Conservation (phyloP, 1,284 basidiomycete species). For the Ustilago curta region DNA sequence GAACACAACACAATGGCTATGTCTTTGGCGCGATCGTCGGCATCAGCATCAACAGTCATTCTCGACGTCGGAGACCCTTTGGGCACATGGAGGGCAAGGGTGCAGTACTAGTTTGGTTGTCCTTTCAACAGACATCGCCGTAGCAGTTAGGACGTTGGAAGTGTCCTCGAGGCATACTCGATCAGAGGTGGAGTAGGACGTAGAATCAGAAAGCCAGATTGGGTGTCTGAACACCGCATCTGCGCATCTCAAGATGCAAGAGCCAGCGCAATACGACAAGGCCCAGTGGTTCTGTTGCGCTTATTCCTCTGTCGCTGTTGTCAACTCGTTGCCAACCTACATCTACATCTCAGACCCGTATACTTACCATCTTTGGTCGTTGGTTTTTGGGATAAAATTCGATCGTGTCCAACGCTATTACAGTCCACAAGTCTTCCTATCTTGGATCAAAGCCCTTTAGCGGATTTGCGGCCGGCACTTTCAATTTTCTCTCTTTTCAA, state of each 20-base stretch:
- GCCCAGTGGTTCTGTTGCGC: neutral
- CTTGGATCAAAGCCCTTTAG: slow-evolving; percentile 66
- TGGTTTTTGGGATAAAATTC: slow-evolving; percentile 43
- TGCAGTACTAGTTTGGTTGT: neutral
- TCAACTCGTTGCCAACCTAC: neutral
- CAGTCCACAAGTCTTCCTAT: slow-evolving; percentile 83
- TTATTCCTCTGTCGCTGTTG: slow-evolving; percentile 2
- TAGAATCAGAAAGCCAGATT: no score
- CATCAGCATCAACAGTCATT: slow-evolving; percentile 2
- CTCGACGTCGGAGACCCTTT: neutral
- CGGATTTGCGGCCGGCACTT: slow-evolving; percentile 68
- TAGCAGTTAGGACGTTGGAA: no score
- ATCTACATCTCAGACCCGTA: neutral
- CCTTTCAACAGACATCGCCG: no score
- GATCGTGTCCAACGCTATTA: slow-evolving; percentile 27
- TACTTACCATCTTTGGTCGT: slow-evolving; percentile 37
- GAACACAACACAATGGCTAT: neutral
- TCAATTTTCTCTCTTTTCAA: slow-evolving; percentile 13
- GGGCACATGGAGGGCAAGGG: neutral
- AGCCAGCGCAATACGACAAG: neutral
- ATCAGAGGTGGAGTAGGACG: no score
- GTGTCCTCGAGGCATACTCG: no score
- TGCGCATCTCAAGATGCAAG: no score
- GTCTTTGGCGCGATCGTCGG: slow-evolving; percentile 11
- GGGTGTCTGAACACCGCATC: neutral